Evolutionary conservation across 257 asterid genomes (phyloP), one percentile per base, ranked within the genome.

Genomic region (Scutellaria minor): DNA sequence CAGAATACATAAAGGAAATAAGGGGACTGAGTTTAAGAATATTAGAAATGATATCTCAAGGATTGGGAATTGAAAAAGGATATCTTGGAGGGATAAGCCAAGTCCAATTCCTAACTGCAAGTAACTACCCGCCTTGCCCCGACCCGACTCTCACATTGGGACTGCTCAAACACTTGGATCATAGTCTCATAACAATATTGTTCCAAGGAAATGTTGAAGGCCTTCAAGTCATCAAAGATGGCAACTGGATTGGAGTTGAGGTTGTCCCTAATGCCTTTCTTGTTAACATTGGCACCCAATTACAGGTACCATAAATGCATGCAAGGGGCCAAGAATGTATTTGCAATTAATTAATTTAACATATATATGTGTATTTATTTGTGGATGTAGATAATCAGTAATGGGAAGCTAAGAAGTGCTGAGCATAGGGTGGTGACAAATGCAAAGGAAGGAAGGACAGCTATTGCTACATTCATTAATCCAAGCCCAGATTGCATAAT

Each of bases 61-160:
- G 87, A 22, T 39, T 86, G 39, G 88, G 91, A 24, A 76, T 85
- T n/a, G 87, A 75, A 44, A 60, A 73, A 11, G 85, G 85, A 7
- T 82, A 75, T 68, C 84, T 86, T 48, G 84, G 78, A 35, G 79
- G 74, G 12, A 46, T 83, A 5, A 81, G 81, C 46, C 80, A 75
- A 64, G 74, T 48, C 24, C 92, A 86, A 18, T 71, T 84, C 20
- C 14, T 90, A 41, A 74, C 90, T 0, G 88, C 80, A 0, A 86
- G 84, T 64, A 67, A 83, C 75, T 85, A 90, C 60, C 87, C 85
- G 7, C 73, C 85, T 2, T 90, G 95, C 82, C 92, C 95, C 3
- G 89, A 90, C 56, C 96, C 91, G 48, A 81, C 75, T n/a, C 69
- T 74, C 53, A 76, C 91, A 2, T 18, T 86, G 40, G 96, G 91